A percentile compares a stretch with the other conserved stretches of the same genome.
These are phyloP conservation scores for Boletales sp. DNA, from an alignment of 768 basidiomycete genomes.

Conservation along the genomic window DNA sequence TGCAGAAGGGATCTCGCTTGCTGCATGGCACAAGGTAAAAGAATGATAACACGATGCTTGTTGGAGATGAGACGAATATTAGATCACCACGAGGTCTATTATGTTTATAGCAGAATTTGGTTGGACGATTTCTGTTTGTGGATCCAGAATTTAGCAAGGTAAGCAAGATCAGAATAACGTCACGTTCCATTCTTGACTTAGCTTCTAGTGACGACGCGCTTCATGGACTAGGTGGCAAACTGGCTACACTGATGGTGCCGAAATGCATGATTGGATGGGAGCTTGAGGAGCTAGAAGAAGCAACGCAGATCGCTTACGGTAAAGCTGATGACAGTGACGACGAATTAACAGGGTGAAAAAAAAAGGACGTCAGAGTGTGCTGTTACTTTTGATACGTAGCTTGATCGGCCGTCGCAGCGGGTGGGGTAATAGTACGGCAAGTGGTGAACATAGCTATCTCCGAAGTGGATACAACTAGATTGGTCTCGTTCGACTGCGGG, in stretches of 20 bases:
- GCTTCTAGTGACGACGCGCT: constrained; percentile 55
- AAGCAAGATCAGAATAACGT: constrained; percentile 17
- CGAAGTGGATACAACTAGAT: too few relatives aligned
- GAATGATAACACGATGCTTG: constrained; percentile 59
- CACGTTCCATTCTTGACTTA: constrained; percentile 1
- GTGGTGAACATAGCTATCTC: too few relatives aligned
- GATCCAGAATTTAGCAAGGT: constrained; percentile 71
- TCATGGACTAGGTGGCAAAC: constrained; percentile 38
- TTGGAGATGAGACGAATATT: constrained; percentile 70
- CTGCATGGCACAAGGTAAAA: constrained; percentile 57
- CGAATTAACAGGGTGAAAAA: constrained; percentile 14
- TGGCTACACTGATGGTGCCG: constrained; percentile 41
- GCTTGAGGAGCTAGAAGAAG: constrained; percentile 62
- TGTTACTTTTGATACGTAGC: too few relatives aligned
- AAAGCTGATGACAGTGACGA: constrained; percentile 49
- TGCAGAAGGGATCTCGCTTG: constrained; percentile 63
- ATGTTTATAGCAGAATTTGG: constrained; percentile 87
- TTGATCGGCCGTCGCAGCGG: too few relatives aligned
- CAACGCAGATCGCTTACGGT: constrained; percentile 38
- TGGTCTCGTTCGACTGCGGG: too few relatives aligned
- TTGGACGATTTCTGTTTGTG: constrained; percentile 83
- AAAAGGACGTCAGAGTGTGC: too few relatives aligned
- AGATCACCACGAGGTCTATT: constrained; percentile 83
- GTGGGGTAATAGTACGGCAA: too few relatives aligned
- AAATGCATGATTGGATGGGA: constrained; percentile 68